Conservation (phyloP, 352 stramenopile genomes). For the Paralagenidium karlingii region DNA sequence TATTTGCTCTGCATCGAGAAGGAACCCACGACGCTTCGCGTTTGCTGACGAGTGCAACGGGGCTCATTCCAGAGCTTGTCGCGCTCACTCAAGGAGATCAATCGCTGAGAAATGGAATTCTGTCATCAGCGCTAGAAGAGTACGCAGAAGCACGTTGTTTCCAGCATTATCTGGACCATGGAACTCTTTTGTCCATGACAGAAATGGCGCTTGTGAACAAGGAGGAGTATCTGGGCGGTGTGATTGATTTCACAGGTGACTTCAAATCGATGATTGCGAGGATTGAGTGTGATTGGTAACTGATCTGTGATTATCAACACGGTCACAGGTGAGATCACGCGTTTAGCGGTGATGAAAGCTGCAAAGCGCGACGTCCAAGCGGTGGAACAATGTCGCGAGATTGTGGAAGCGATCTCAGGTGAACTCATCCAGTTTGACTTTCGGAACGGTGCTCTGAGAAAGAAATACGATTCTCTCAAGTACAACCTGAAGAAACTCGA, state of each 20-base stretch:
- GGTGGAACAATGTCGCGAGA: constrained; percentile 67
- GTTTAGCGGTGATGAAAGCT: constrained; percentile 82
- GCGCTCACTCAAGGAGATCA: constrained; percentile 73
- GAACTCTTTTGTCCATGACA: constrained; percentile 36
- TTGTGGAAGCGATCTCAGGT: constrained; percentile 81
- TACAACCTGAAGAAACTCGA: constrained; percentile 91
- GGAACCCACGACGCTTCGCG: constrained; percentile 43
- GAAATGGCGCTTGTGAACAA: constrained; percentile 40
- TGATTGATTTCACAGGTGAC: constrained; percentile 90
- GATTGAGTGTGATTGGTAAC: constrained; percentile 10
- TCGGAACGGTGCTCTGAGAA: constrained; percentile 84
- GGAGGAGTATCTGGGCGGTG: constrained; percentile 90
- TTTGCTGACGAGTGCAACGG: constrained; percentile 36
- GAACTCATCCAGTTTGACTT: constrained; percentile 92
- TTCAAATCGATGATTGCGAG: no score
- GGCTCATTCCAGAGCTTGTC: constrained; percentile 62
- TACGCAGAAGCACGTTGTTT: constrained; percentile 92
- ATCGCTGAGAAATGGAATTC: constrained; percentile 60
- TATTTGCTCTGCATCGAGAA: constrained; percentile 89
- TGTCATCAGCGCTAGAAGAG: constrained; percentile 86
- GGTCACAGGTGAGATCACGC: constrained; percentile 68
- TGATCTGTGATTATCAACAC: constrained; percentile 27
- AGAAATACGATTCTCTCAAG: constrained; percentile 92
- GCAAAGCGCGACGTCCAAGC: constrained; percentile 71
- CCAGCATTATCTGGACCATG: constrained; percentile 58